These are phyloP conservation scores for Mariannaea elegans DNA, from an alignment of 2,329 filamentous ascomycete genomes.

Conservation along the genomic window DNA sequence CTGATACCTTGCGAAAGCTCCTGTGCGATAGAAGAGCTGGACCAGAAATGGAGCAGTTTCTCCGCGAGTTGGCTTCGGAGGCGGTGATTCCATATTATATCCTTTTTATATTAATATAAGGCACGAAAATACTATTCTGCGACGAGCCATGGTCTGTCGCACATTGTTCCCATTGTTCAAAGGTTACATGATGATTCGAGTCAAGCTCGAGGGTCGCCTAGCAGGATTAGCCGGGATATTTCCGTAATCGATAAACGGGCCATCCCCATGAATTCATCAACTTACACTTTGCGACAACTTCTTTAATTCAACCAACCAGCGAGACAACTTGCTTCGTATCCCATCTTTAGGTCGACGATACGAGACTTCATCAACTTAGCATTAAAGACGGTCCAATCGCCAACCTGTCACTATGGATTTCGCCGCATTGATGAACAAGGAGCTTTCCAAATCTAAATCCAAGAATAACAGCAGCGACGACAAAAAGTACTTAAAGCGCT, in stretches of 20 bases:
- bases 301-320: neutral
- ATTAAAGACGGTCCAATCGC: no score
- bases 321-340: neutral
- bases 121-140: neutral
- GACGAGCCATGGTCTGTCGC: constrained; percentile 1
- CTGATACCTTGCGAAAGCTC: constrained; percentile 74
- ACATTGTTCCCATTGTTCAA: constrained; percentile 1
- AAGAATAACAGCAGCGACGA: constrained; percentile 52
- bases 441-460: constrained; percentile 88
- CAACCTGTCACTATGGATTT: constrained; percentile 79
- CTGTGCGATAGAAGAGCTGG: constrained; percentile 82
- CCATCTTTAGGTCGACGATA: no score
- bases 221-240: constrained; percentile 35
- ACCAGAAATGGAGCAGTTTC: constrained; percentile 84
- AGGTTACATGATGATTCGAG: constrained; percentile 13
- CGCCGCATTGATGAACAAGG: constrained; percentile 89
- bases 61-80: constrained; percentile 65
- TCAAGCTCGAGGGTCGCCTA: neutral
- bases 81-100: constrained; percentile 27
- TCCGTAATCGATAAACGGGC: constrained; percentile 34
- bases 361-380: neutral
- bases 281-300: constrained; percentile 25
- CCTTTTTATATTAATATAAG: neutral
- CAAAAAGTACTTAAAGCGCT: constrained; percentile 85
- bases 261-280: constrained; percentile 4